Percentiles rank a stretch among this genome's conserved stretches.
Conservation (phyloP, 2,329 filamentous ascomycete genomes). For the Cladosporium sp. region DNA sequence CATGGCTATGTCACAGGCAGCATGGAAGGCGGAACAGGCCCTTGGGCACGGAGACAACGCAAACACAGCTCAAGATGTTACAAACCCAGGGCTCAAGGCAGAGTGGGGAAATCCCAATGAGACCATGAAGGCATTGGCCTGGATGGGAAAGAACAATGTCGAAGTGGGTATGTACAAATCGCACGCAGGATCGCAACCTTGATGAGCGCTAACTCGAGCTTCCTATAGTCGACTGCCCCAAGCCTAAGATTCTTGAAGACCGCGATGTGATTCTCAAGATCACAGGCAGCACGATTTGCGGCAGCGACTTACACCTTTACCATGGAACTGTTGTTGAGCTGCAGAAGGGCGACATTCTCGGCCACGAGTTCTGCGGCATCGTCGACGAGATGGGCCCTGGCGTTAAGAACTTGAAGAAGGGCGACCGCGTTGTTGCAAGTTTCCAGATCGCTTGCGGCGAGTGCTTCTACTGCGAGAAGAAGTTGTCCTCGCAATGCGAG, state of each 20-base stretch:
- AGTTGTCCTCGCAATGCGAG: constrained; percentile 75
- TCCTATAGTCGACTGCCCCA: constrained; percentile 55
- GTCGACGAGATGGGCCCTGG: constrained; percentile 43
- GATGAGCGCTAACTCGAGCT: constrained; percentile 23
- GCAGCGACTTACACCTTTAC: constrained; percentile 57
- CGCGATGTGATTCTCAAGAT: constrained; percentile 77
- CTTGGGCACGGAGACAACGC: constrained; percentile 65
- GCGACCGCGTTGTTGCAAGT: constrained; percentile 68
- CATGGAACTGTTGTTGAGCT: constrained; percentile 47
- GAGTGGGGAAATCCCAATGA: constrained; percentile 51
- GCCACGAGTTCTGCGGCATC: constrained; percentile 51
- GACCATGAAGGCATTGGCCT: constrained; percentile 71
- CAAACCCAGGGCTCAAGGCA: constrained; percentile 55
- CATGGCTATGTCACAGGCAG: constrained; percentile 58
- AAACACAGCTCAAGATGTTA: constrained; percentile 64
- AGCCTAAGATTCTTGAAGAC: constrained; percentile 68
- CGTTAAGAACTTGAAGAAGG: constrained; percentile 41
- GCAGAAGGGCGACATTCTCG: constrained; percentile 49
- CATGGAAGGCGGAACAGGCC: constrained; percentile 60
- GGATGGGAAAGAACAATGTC: constrained; percentile 78
- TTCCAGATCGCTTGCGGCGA: constrained; percentile 73
- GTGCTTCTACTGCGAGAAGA: constrained; percentile 76
- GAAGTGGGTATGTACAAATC: constrained; percentile 50
- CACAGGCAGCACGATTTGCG: constrained; percentile 61
- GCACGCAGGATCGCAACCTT: neutral